Base-by-base conservation (phyloP, 306 rosid species). In the Begonia loranthoides region DNA sequence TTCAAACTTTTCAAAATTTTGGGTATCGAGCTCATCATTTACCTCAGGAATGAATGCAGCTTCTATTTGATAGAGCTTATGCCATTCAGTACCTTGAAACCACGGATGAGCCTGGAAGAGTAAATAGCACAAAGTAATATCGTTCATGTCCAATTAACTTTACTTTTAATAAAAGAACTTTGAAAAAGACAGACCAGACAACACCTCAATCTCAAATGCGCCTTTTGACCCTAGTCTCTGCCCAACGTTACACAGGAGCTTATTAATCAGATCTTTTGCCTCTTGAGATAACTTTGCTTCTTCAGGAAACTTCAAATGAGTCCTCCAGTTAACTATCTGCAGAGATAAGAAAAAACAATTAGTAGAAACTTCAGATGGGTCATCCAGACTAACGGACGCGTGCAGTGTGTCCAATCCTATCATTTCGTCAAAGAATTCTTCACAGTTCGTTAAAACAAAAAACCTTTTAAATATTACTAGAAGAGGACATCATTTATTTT, bases 11-110 rank as follows among this genome's bases (percentile, higher is more conserved):
- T 92, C 99, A 65, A 92, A 92, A 73, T 92, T 92, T 59, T 86
- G 99, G 59, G 99, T 86, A 71, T 92, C 99, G 69, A 92, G 71
- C 57, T 92, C 96, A 69, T 87, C 88, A 39, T 86, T 92, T 72
- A 92, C 96, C 77, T 86, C 93, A 1, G 99, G 99, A 60, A 86
- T 74, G 70, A 86, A 92, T 50, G 96, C 99, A 74, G 99, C 99
- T 51, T 92, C 99, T 77, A 92, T 76, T 16, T 83, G 82, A 74
- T 92, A 92, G 43, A 92, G 72, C 66, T 76, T 83, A 57, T 80
- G 79, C 99, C 96, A 92, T 48, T 92, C 86, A 62, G 69, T 61
- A 61, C 78, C 81, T 24, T 56, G 12, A 64, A 92, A 92, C 87
- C 94, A 92, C 17, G 70, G 63, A 75, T 86, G 94, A 67, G 45